Evolutionary conservation across 2,329 filamentous ascomycete species (phyloP), one percentile per base, ranked within the genome.

Genomic region (Aspergillus niger): DNA sequence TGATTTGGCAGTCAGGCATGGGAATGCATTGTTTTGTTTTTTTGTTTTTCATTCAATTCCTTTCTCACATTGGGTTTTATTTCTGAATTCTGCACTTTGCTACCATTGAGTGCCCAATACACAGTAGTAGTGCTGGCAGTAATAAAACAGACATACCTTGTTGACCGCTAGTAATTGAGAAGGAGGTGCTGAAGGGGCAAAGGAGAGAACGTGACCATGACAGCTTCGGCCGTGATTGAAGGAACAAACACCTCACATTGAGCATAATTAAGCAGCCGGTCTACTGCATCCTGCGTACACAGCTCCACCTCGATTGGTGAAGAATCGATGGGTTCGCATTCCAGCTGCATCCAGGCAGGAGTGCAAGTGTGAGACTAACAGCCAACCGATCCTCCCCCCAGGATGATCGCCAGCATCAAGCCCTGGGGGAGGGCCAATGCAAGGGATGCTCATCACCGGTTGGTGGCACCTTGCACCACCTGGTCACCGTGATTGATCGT

Each of bases 391-490:
- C 44, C 44, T n/a, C 8, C 15, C 17, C 20, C 44, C 44, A 26
- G 47, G 47, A 50, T 50, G 47, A 50, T 50, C 47, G 47, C 26
- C 47, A 17, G 47, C 47, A 17, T 50, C 26, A 50, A 50, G 47
- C 26, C 47, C 26, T 17, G 41, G 47, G 47, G 47, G 47, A 28
- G 44, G 24, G 24, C 11, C 44, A 28, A 56, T 49, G 57, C 60
- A 60, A 62, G 60, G 60, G 59, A 51, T 53, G 51, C n/a, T 28
- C n/a, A 24, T 36, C 30, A 20, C 17, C 13, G 39, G n/a, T 11
- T 38, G 26, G 38, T 43, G 52, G 44, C 24, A 26, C 44, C 24
- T n/a, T 15, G 44, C 44, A 48, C 44, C 8, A 53, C 39, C 38
- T 13, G 36, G 52, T 36, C 32, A 36, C 32, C 32, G 11, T 36